Evolutionary conservation across 176 grass and related monocot species (phyloP), one percentile per base, ranked within the genome.

Genomic region (Zea mays): DNA sequence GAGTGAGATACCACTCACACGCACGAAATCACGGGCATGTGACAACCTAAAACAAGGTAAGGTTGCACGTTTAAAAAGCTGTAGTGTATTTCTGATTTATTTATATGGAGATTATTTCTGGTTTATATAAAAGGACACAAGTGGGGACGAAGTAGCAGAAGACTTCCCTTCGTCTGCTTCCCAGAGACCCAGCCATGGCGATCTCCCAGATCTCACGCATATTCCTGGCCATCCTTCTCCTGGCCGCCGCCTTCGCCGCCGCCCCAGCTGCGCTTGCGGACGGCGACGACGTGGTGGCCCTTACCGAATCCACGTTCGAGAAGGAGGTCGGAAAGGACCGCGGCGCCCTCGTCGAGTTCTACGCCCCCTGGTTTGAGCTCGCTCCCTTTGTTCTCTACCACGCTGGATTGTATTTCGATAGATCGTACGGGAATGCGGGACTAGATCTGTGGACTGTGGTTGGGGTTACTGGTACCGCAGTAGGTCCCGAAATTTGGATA

Each of bases 321-420:
- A 75, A 88, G 82, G 88, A 90, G 88, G 88, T 93, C 69, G 91
- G 88, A 12, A 73, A 93, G 48, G 91, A 93, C 71, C 85, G 91
- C 50, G 91, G 67, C 70, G 85, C 83, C 74, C 88, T 93, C 65
- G 80, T 90, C 64, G 91, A 87, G 74, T 93, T 93, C 70, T 90
- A 85, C 63, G 83, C 87, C 10, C 88, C 85, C 20, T 93, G 91
- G 91, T 88, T 85, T 48, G 71, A 39, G 21, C 34, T 39, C 61
- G 62, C n/a, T 14, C 74, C 2, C 55, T 58, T 35, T 27, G 20
- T 16, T 33, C 38, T 70, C 14, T 39, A 34, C 27, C 27, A 73
- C 33, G 21, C 12, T 69, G 45, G 66, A 71, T 83, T 33, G 54
- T 21, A 58, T n/a, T 21, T 21, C 1, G n/a, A 4, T 58, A 17